Evolutionary conservation across 495 filamentous ascomycete species (phyloP).

Genomic region (Penicillium goetzii): DNA sequence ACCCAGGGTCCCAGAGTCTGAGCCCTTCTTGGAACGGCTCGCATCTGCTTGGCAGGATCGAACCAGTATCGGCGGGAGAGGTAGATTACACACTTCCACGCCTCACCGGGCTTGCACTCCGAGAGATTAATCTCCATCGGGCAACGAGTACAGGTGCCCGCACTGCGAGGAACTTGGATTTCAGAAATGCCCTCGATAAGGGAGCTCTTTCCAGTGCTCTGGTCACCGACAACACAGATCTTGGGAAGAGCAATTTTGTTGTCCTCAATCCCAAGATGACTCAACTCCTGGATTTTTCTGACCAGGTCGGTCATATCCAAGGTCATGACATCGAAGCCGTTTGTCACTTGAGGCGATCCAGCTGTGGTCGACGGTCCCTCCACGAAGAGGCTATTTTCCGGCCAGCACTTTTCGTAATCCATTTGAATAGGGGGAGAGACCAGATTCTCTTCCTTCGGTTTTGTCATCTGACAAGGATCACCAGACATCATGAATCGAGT

Average conservation of each 20-base stretch:
- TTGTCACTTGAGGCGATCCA: background rate
- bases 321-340: conserved; percentile 36
- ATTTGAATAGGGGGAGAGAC: background rate
- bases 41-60: conserved; percentile 14
- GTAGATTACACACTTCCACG: conserved; percentile 66
- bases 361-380: background rate
- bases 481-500: background rate
- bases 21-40: conserved; percentile 14
- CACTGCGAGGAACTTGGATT: conserved; percentile 71
- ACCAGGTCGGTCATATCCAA: conserved; percentile 49
- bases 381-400: no score
- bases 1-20: conserved; percentile 53
- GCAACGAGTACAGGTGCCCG: conserved; percentile 75
- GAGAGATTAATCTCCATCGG: conserved; percentile 77
- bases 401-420: background rate
- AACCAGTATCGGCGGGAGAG: conserved; percentile 62
- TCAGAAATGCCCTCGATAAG: conserved; percentile 79
- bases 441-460: background rate
- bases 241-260: conserved; percentile 68
- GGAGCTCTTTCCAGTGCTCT: conserved; percentile 78
- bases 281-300: conserved; percentile 50
- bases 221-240: conserved; percentile 79
- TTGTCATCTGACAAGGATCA: background rate
- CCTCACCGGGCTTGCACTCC: conserved; percentile 44
- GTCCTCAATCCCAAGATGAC: conserved; percentile 54